Conservation (phyloP, 2,329 filamentous ascomycete genomes). For the Zasmidium angulare region DNA sequence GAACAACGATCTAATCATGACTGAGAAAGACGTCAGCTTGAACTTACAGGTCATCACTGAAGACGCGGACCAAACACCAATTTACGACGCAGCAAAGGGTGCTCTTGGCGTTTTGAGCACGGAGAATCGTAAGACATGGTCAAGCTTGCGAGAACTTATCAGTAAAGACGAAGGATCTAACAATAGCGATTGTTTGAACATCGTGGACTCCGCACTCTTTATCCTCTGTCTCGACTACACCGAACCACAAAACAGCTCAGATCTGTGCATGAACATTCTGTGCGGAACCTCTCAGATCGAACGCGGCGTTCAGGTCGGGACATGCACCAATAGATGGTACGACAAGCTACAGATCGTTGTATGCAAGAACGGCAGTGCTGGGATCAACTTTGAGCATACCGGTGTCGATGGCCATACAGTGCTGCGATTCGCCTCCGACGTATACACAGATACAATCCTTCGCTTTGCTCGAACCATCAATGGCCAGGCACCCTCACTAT, state of each 20-base stretch:
- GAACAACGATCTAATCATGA: slow-evolving; percentile 95
- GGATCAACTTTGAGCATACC: slow-evolving; percentile 99
- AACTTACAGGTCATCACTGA: slow-evolving; percentile 91
- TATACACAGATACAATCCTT: slow-evolving; percentile 97
- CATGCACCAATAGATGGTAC: slow-evolving; percentile 98
- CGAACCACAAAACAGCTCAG: slow-evolving; percentile 75
- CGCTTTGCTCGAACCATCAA: slow-evolving; percentile 95
- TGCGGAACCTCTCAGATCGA: slow-evolving; percentile 91
- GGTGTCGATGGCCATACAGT: slow-evolving; percentile 98
- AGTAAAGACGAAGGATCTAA: slow-evolving; percentile 85
- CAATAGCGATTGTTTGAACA: slow-evolving; percentile 92
- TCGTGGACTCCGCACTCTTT: slow-evolving; percentile 92
- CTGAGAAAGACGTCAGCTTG: slow-evolving; percentile 85
- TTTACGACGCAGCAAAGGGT: slow-evolving; percentile 92
- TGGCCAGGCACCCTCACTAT: slow-evolving; percentile 84
- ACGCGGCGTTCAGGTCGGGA: slow-evolving; percentile 91
- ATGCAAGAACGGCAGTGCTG: slow-evolving; percentile 96
- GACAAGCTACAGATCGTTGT: slow-evolving; percentile 99
- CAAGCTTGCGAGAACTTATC: slow-evolving; percentile 81
- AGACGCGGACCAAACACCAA: slow-evolving; percentile 83
- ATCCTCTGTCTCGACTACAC: slow-evolving; percentile 90
- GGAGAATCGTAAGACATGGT: slow-evolving; percentile 96
- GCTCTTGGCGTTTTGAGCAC: slow-evolving; percentile 92
- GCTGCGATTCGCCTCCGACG: slow-evolving; percentile 88
- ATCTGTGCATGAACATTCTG: slow-evolving; percentile 97